Evolutionary conservation across 1,139 yeast genomes (phyloP).

Genomic region (Blastobotrys buckinghamii): DNA sequence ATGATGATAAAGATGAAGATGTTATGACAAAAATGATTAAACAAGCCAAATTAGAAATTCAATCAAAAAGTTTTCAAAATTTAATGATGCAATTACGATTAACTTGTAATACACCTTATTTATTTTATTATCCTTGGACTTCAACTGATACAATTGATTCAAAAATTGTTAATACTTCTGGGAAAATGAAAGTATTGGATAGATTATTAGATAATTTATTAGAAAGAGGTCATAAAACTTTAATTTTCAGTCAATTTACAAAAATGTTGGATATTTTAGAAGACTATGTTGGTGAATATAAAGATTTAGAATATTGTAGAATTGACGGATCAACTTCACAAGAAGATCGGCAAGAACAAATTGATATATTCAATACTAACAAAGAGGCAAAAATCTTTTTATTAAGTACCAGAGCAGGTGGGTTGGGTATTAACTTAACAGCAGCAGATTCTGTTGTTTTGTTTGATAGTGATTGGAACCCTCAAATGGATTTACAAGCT

Average conservation of each 20-base stretch:
- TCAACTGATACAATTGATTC: slow-evolving; percentile 35
- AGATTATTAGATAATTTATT: slow-evolving; percentile 52
- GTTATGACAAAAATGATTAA: slow-evolving; percentile 15
- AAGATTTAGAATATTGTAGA: slow-evolving; percentile 47
- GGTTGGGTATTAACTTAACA: slow-evolving; percentile 80
- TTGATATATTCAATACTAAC: slow-evolving; percentile 44
- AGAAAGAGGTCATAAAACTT: slow-evolving; percentile 52
- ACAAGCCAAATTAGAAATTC: slow-evolving; percentile 28
- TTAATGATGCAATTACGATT: slow-evolving; percentile 76
- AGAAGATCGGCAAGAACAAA: slow-evolving; percentile 57
- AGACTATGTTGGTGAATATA: slow-evolving; percentile 55
- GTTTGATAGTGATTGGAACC: slow-evolving; percentile 96
- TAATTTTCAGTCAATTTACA: slow-evolving; percentile 83
- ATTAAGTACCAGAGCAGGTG: slow-evolving; percentile 90
- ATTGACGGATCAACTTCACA: slow-evolving; percentile 75
- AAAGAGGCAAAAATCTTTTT: slow-evolving; percentile 48
- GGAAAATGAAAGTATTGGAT: slow-evolving; percentile 65
- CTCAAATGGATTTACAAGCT: slow-evolving; percentile 93
- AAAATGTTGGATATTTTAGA: slow-evolving; percentile 67
- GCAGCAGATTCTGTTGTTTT: slow-evolving; percentile 87
- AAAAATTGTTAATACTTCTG: slow-evolving; percentile 47
- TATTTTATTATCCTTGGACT: slow-evolving; percentile 75
- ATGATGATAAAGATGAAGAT: slow-evolving; percentile 5
- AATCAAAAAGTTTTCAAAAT: slow-evolving; percentile 51
- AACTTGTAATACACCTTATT: slow-evolving; percentile 78